phyloP scores from a whole-genome alignment of 2,329 filamentous ascomycete genomes.

The Alternaria burnsii region DNA sequence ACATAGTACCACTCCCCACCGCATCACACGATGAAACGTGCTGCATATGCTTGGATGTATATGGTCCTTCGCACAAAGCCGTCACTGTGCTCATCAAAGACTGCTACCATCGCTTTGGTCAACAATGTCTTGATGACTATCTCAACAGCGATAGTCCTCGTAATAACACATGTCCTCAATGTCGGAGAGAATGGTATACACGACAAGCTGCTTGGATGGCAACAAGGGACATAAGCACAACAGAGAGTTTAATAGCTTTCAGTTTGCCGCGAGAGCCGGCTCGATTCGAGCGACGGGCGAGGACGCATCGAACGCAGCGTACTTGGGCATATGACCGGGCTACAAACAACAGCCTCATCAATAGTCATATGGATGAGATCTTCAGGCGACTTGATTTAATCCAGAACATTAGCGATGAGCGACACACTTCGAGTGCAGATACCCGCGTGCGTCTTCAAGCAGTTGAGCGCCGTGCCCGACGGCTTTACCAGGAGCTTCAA shows the following conservation, averaged over 20 bases:
- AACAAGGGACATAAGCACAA: slow-evolving; percentile 8
- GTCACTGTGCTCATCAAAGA: slow-evolving; percentile 9
- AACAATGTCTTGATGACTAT: slow-evolving; percentile 14
- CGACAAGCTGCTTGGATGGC: background rate
- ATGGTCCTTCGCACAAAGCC: slow-evolving; percentile 4
- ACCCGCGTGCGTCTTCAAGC: slow-evolving; percentile 4
- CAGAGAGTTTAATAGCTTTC: background rate
- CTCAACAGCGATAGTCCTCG: slow-evolving; percentile 12
- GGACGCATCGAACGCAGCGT: background rate
- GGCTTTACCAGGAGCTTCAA: background rate
- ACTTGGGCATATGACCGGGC: background rate
- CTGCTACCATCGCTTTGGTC: slow-evolving; percentile 21
- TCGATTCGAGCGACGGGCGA: background rate
- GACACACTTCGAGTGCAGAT: background rate
- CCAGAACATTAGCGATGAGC: background rate
- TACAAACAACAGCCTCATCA: background rate
- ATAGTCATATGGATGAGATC: background rate
- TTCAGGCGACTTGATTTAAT: slow-evolving; percentile 1
- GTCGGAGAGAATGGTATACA: slow-evolving; percentile 17
- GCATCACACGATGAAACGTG: slow-evolving; percentile 8
- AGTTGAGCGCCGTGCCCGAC: background rate
- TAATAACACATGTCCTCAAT: slow-evolving; percentile 21
- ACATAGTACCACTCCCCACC: background rate
- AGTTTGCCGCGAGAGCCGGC: background rate
- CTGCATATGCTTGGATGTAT: slow-evolving; percentile 11